Evolutionary conservation across 257 asterid genomes (phyloP).

Genomic region (Gentiana straminea): DNA sequence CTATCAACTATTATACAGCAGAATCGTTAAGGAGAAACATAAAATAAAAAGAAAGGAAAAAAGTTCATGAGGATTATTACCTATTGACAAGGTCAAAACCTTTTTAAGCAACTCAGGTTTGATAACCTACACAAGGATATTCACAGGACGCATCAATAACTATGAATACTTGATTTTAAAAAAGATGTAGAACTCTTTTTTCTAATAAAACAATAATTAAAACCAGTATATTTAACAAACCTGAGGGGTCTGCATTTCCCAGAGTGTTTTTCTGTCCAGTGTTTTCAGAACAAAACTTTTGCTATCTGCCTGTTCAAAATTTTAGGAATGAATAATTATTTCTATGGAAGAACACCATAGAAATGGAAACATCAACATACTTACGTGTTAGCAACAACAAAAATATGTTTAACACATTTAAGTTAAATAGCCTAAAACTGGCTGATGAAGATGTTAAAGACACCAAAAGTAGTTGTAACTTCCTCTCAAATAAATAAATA

Average conservation of each 20-base stretch:
- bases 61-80: constrained; percentile 15
- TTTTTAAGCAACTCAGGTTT: constrained; percentile 80
- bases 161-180: neutral
- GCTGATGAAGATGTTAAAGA: neutral
- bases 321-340: neutral
- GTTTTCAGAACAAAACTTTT: constrained; percentile 79
- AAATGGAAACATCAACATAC: neutral
- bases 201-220: too few relatives aligned
- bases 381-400: neutral
- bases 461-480: too few relatives aligned
- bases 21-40: too few relatives aligned
- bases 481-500: too few relatives aligned
- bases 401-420: too few relatives aligned
- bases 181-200: neutral
- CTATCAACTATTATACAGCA: neutral
- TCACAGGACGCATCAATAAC: neutral
- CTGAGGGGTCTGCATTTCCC: constrained; percentile 99
- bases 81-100: constrained; percentile 78
- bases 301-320: constrained; percentile 54
- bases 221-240: constrained; percentile 17
- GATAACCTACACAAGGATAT: constrained; percentile 47
- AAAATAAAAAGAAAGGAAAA: too few relatives aligned
- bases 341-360: neutral
- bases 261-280: constrained; percentile 78
- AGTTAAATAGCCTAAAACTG: neutral